phyloP scores from a whole-genome alignment of 2,329 filamentous ascomycete species.

The Aureobasidium sp. region DNA sequence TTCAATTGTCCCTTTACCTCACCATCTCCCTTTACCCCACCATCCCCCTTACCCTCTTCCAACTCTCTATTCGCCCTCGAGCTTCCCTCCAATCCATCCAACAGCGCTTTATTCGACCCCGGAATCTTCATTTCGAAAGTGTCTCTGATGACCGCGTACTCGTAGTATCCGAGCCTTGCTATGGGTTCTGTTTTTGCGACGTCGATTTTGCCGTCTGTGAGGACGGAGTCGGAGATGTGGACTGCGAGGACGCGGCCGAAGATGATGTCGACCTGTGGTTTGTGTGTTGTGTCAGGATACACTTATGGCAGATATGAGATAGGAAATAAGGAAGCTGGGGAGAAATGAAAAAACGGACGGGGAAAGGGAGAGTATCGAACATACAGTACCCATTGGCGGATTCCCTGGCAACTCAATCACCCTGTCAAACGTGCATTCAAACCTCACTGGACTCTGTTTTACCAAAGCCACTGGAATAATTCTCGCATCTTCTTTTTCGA shows the following conservation, averaged over 20 bases:
- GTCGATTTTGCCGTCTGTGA: constrained; percentile 52
- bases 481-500: constrained; percentile 43
- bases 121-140: constrained; percentile 52
- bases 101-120: constrained; percentile 25
- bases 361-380: too few relatives aligned
- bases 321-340: too few relatives aligned
- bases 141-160: constrained; percentile 50
- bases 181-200: constrained; percentile 52
- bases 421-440: constrained; percentile 52
- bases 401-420: constrained; percentile 51
- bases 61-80: constrained; percentile 19
- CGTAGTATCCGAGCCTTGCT: constrained; percentile 53
- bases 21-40: background rate
- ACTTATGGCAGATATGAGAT: too few relatives aligned
- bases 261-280: constrained; percentile 44
- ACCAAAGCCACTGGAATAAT: constrained; percentile 47
- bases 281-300: background rate
- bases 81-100: constrained; percentile 30
- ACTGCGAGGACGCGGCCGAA: constrained; percentile 52
- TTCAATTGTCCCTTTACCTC: background rate
- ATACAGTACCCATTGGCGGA: constrained; percentile 46
- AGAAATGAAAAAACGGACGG: background rate
- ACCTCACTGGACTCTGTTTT: constrained; percentile 47
- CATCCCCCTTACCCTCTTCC: background rate
- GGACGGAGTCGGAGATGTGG: constrained; percentile 49